Evolutionary conservation across 805 yeast species (phyloP).

Genomic region (Lachancea cidri): DNA sequence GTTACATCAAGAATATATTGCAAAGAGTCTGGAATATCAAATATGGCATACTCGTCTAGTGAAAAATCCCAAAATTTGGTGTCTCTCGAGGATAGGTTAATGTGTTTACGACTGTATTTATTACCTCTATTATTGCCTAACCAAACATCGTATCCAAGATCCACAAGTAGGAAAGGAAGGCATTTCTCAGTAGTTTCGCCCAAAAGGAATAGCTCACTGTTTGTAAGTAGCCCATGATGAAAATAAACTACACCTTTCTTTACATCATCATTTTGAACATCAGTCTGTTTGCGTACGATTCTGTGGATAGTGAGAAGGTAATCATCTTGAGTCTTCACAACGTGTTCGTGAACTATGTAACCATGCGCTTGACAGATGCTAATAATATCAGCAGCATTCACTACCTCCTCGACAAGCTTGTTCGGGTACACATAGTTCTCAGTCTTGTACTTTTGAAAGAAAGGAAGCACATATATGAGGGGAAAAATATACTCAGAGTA

Average conservation of each 20-base stretch:
- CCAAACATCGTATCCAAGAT: conserved; percentile 80
- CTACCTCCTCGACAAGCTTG: conserved; percentile 11
- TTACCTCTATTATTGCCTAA: conserved; percentile 79
- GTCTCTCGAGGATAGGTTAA: conserved; percentile 19
- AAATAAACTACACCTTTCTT: conserved; percentile 53
- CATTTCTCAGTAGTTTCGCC: conserved; percentile 61
- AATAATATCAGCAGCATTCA: conserved; percentile 35
- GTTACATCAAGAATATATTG: conserved; percentile 61
- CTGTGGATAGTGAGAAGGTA: conserved; percentile 67
- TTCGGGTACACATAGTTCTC: conserved; percentile 2
- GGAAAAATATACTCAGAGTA: conserved; percentile 4
- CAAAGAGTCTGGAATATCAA: conserved; percentile 73
- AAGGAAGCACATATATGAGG: conserved; percentile 3
- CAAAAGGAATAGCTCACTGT: conserved; percentile 81
- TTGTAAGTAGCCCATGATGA: conserved; percentile 78
- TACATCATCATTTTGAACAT: not conserved
- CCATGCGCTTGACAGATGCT: conserved; percentile 59
- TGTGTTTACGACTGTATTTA: conserved; percentile 22
- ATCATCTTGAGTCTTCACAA: conserved; percentile 64
- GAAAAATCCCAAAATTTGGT: conserved; percentile 75
- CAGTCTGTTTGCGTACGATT: conserved; percentile 21
- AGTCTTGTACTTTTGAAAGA: conserved; percentile 6
- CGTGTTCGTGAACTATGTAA: conserved; percentile 58
- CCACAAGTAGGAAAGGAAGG: conserved; percentile 42
- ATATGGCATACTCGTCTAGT: conserved; percentile 77